Evolutionary conservation across 1,284 basidiomycete species (phyloP), one percentile per base, ranked within the genome.

Genomic region (Athelia sp.): DNA sequence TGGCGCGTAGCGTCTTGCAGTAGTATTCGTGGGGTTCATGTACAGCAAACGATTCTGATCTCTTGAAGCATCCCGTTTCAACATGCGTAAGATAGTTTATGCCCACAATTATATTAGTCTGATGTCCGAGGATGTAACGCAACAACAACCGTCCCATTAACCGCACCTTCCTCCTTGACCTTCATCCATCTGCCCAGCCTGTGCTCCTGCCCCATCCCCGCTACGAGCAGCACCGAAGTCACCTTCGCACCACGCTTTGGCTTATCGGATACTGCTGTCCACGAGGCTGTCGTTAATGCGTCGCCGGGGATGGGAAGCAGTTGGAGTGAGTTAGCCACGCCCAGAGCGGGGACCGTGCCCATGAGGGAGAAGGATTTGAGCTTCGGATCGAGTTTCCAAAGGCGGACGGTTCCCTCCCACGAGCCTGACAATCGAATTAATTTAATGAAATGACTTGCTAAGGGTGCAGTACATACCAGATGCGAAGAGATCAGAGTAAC

Each of bases 301-400:
- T 73, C 72, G 52, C 73, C 72, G 3, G 85, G 79, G 3, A 85
- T 75, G 1, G 79, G 68, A 31, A 95, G 56, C 43, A 98, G 67
- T 63, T 97, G 93, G 1, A 99, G 70, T 6, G 90, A 91, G 69
- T 99, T 99, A 60, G 98, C 74, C 46, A 97, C 82, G 0, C 96
- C 97, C 0, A 73, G 73, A 0, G 79, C 84, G 0, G 81, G 67
- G 15, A 97, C 67, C 1, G 74, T 78, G 4, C 80, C 83, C 17
- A 88, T 62, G 1, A 78, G 76, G 6, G 76, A 68, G 67, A 98
- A 97, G 0, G 85, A 84, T 61, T 82, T 87, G 13, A 95, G 69
- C 51, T 81, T 84, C 1, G 77, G 57, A 53, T 93, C 84, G 29
- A 99, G 71, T 58, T 87, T 87, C 96, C 96, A 99, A 59, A 99